Conservation (phyloP, 176 grass and related monocot species). For the Phragmites australis region DNA sequence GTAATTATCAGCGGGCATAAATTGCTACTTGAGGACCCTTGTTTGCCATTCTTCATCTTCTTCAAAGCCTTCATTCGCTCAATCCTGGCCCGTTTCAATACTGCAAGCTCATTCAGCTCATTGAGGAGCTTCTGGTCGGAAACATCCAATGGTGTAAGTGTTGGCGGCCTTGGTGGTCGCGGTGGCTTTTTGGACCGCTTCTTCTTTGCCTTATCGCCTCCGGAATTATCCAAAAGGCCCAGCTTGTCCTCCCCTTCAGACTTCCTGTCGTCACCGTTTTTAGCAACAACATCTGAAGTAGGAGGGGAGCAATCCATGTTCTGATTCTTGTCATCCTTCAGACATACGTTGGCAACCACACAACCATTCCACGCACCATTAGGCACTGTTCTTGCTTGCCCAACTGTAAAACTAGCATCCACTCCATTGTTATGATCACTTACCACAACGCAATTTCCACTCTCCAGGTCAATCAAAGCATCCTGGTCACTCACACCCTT, state of each 20-base stretch:
- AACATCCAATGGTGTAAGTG: slow-evolving; percentile 54
- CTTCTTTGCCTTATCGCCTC: slow-evolving; percentile 69
- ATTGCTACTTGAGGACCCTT: slow-evolving; percentile 50
- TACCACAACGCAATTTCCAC: slow-evolving; percentile 43
- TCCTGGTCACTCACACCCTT: slow-evolving; percentile 43
- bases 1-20: slow-evolving; percentile 76
- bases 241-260: slow-evolving; percentile 54
- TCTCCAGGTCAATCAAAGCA: slow-evolving; percentile 70
- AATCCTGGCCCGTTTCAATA: slow-evolving; percentile 80
- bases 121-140: slow-evolving; percentile 80
- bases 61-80: slow-evolving; percentile 95
- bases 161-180: slow-evolving; percentile 68
- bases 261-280: slow-evolving; percentile 47
- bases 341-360: slow-evolving; percentile 10
- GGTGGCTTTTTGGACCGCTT: slow-evolving; percentile 77
- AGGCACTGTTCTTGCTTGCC: slow-evolving; percentile 12
- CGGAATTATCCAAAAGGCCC: slow-evolving; percentile 47
- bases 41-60: slow-evolving; percentile 83
- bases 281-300: slow-evolving; percentile 27
- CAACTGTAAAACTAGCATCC: slow-evolving; percentile 38
- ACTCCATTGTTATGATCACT: slow-evolving; percentile 23
- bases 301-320: slow-evolving; percentile 22
- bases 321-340: slow-evolving; percentile 42
- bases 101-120: slow-evolving; percentile 78
- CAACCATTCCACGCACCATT: slow-evolving; percentile 39